A percentile compares a stretch with the other conserved stretches of the same genome.
Evolutionary conservation across 768 basidiomycete genomes (phyloP).

Genomic region (Podaxis sp.): DNA sequence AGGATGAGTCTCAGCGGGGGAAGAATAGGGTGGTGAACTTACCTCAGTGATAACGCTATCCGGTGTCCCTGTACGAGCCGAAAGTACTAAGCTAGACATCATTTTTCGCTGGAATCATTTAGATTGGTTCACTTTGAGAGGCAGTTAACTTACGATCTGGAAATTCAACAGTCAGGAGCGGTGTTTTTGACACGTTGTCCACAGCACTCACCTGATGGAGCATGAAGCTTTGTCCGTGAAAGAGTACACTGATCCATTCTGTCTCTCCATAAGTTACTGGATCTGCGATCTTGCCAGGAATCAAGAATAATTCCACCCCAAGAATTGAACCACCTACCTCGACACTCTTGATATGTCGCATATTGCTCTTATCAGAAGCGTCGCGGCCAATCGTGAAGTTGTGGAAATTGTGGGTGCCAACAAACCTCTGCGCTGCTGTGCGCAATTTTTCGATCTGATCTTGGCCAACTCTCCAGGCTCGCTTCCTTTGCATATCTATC

Average conservation of each 20-base stretch:
- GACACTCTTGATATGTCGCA: slow-evolving; percentile 85
- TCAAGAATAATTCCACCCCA: not conserved
- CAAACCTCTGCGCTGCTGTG: slow-evolving; percentile 57
- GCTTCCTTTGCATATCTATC: slow-evolving; percentile 64
- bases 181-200: not conserved
- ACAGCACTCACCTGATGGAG: slow-evolving; percentile 81
- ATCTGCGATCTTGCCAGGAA: slow-evolving; percentile 57
- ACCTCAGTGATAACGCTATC: slow-evolving; percentile 74
- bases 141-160: slow-evolving; percentile 47
- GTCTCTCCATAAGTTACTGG: slow-evolving; percentile 89
- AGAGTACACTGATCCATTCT: slow-evolving; percentile 91
- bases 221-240: slow-evolving; percentile 99
- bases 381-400: slow-evolving; percentile 93
- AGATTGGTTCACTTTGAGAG: slow-evolving; percentile 14
- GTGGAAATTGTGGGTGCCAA: slow-evolving; percentile 95
- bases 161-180: not conserved
- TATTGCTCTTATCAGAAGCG: slow-evolving; percentile 77
- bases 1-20: not conserved
- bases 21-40: slow-evolving; percentile 1
- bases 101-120: slow-evolving; percentile 79
- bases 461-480: slow-evolving; percentile 62
- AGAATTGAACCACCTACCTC: slow-evolving; percentile 45
- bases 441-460: slow-evolving; percentile 58
- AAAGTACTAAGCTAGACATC: slow-evolving; percentile 84
- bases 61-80: slow-evolving; percentile 75